phyloP scores from a whole-genome alignment of 257 asterid genomes.

The Nicotiana knightiana region DNA sequence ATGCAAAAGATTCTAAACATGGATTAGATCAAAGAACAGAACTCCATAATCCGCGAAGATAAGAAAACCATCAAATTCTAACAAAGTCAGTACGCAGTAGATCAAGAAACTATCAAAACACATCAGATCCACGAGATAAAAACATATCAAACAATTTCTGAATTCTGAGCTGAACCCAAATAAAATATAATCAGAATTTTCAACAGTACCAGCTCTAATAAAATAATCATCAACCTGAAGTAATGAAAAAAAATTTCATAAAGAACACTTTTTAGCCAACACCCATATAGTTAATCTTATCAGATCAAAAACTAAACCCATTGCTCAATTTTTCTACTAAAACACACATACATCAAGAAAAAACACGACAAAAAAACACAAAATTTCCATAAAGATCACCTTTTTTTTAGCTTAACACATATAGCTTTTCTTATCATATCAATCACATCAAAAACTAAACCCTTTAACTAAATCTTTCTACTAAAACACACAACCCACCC shows the following conservation, averaged over 20 bases:
- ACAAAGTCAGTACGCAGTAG: background rate
- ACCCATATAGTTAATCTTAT: background rate
- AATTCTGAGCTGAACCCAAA: background rate
- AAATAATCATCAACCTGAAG: background rate
- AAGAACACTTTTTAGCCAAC: background rate
- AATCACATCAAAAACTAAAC: conserved; percentile 1
- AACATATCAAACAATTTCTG: no score
- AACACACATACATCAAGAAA: background rate
- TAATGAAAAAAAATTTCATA: background rate
- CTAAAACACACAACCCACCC: background rate
- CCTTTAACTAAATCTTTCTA: background rate
- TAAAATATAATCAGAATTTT: background rate
- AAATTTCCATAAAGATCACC: background rate
- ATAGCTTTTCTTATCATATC: background rate
- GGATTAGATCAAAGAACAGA: background rate
- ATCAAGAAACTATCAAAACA: background rate
- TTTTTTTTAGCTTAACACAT: background rate
- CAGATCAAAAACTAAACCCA: background rate
- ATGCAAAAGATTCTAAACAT: background rate
- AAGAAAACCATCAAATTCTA: background rate
- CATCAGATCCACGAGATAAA: background rate
- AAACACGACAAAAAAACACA: background rate
- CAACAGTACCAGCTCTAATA: background rate
- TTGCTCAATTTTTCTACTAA: background rate
- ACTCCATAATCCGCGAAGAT: background rate